Evolutionary conservation across 2,329 filamentous ascomycete genomes (phyloP), one percentile per base, ranked within the genome.

Genomic region (Ceratocystis smalleyi): DNA sequence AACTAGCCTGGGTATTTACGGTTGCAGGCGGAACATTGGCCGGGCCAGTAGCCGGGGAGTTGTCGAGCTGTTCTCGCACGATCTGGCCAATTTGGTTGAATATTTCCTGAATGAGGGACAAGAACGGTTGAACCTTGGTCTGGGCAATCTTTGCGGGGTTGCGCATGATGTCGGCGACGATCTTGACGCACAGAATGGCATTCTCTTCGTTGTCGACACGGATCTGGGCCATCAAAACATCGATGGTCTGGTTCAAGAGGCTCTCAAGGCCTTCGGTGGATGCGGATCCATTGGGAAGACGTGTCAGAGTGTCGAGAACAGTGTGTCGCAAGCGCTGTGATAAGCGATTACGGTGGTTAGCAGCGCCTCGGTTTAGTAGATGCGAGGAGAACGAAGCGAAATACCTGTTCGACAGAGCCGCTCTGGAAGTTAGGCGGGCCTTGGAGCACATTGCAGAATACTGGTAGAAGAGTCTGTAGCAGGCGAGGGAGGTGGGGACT

Each of bases 161-260:
- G 60, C 94, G 86, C 81, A 95, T 90, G 68, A 97, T 86, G 72
- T 99, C 94, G 78, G 96, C 96, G 62, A 95, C 90, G 15, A 92
- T 95, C 79, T 99, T 99, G 76, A 99, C 90, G 73, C 92, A 96
- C 68, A 99, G 78, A n/a, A 95, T 90, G 1, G 92, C 94, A 79
- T 99, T 99, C 68, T 99, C 94, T 75, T 99, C 94, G 70, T 99
- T 99, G 75, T 99, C 94, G 51, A 84, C 87, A 69, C 87, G 85
- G 66, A 97, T 91, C 66, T 99, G 78, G 64, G 83, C 82, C 85
- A 97, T 92, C 68, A 97, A 81, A 69, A 95, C 81, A 72, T 96
- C 91, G 66, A 96, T 89, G 67, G 95, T 86, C 72, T 95, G 89
- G 68, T 85, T 82, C 47, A 92, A 91, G 74, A 92, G 95, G 0